These are phyloP conservation scores for Dimocarpus longan DNA, from an alignment of 345 rosid species.

Conservation along the genomic window DNA sequence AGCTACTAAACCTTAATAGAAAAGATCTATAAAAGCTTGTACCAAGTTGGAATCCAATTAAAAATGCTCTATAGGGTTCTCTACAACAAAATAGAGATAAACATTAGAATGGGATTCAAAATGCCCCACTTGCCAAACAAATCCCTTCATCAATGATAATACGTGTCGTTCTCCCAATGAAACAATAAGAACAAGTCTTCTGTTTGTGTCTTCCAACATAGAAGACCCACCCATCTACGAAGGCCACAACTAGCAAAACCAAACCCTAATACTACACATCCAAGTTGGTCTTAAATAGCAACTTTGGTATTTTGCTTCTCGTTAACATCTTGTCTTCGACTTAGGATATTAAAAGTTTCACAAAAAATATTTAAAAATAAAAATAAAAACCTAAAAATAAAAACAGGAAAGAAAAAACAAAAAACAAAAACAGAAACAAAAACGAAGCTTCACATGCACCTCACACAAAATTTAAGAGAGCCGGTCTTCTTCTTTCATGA, in stretches of 20 bases:
- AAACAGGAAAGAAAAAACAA: background rate
- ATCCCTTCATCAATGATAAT: background rate
- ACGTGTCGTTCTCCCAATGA: conserved; percentile 4
- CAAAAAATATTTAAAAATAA: background rate
- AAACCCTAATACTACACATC: background rate
- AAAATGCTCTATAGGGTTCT: too few species aligned
- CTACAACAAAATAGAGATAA: background rate
- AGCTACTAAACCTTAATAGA: too few species aligned
- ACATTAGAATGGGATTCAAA: background rate
- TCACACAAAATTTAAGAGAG: background rate
- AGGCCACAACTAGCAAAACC: background rate
- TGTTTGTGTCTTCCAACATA: background rate
- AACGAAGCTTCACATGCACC: conserved; percentile 16
- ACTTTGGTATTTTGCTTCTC: background rate
- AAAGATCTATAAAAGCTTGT: too few species aligned
- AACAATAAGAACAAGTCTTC: background rate
- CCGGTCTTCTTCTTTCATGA: conserved; percentile 31
- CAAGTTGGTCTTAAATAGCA: background rate
- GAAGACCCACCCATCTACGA: too few species aligned
- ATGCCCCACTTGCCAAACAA: background rate
- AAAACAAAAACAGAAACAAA: background rate
- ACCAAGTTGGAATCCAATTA: too few species aligned
- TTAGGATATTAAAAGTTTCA: background rate
- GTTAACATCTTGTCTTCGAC: too few species aligned
- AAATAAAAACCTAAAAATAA: background rate